These are phyloP conservation scores for Phaeosphaeriaceae sp. DNA, from an alignment of 2,329 filamentous ascomycete species.

Conservation along the genomic window DNA sequence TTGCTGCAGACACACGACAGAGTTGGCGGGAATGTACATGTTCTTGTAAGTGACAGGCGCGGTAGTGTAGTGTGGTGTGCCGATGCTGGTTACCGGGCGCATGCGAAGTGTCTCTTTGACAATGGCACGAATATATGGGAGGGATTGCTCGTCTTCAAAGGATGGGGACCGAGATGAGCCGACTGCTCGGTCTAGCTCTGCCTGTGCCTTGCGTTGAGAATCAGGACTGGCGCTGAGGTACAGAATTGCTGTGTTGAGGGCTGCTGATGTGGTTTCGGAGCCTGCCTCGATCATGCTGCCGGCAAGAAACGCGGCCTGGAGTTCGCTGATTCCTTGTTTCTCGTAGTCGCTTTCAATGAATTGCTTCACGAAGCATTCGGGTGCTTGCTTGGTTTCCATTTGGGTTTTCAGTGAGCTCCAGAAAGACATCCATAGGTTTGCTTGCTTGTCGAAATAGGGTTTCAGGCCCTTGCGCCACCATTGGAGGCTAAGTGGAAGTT, in stretches of 20 bases:
- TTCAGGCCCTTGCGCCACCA: constrained; percentile 39
- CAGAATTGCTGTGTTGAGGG: constrained; percentile 42
- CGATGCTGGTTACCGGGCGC: constrained; percentile 43
- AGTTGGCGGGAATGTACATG: constrained; percentile 53
- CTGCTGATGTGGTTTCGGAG: constrained; percentile 48
- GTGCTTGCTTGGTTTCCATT: constrained; percentile 40
- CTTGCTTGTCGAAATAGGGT: constrained; percentile 40
- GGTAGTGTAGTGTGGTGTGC: constrained; percentile 43
- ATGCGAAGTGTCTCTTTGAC: constrained; percentile 55
- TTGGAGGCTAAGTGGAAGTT: constrained; percentile 35
- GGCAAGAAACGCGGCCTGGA: constrained; percentile 46
- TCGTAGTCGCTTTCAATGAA: constrained; percentile 48
- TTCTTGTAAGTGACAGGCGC: constrained; percentile 50
- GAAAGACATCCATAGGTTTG: constrained; percentile 42
- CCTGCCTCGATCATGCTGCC: constrained; percentile 51
- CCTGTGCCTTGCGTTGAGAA: constrained; percentile 25
- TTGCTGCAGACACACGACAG: constrained; percentile 39
- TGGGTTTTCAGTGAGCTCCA: constrained; percentile 38
- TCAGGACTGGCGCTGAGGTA: constrained; percentile 37
- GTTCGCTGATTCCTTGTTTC: constrained; percentile 42
- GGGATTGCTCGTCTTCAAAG: constrained; percentile 54
- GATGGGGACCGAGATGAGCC: constrained; percentile 25
- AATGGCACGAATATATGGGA: constrained; percentile 49
- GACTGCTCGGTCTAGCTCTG: constrained; percentile 28
- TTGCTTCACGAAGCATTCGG: constrained; percentile 46